phyloP scores from a whole-genome alignment of 306 rosid species.

The Gastrolobium bilobum region DNA sequence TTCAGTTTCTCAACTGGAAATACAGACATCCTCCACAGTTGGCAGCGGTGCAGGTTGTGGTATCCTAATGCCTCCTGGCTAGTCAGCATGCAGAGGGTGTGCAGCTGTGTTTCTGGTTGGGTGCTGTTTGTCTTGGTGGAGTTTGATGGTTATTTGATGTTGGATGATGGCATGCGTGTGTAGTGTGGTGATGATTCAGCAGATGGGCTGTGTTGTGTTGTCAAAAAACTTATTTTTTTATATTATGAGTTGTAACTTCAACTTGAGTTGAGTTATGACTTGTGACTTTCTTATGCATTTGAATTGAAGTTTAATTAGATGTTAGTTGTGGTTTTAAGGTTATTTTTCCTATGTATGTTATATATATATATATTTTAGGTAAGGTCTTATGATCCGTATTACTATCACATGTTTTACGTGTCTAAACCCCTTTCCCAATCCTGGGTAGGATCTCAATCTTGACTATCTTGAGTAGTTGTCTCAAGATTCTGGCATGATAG shows the following conservation, averaged over 20 bases:
- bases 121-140: not conserved
- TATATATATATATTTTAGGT: no score
- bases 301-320: not conserved
- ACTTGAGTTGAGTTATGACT: not conserved
- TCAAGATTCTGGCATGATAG: no score
- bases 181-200: not conserved
- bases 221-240: not conserved
- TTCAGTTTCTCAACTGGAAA: constrained; percentile 11
- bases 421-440: not conserved
- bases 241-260: not conserved
- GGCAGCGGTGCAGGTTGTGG: not conserved
- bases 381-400: no score
- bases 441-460: not conserved
- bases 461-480: not conserved
- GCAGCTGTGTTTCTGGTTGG: not conserved
- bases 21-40: not conserved
- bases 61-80: not conserved
- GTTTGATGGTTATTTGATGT: not conserved
- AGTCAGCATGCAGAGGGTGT: not conserved
- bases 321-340: constrained; percentile 1
- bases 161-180: not conserved
- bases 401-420: not conserved
- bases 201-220: not conserved
- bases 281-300: not conserved
- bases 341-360: not conserved